phyloP scores from a whole-genome alignment of 768 basidiomycete species.

The Suillus tomentosus region DNA sequence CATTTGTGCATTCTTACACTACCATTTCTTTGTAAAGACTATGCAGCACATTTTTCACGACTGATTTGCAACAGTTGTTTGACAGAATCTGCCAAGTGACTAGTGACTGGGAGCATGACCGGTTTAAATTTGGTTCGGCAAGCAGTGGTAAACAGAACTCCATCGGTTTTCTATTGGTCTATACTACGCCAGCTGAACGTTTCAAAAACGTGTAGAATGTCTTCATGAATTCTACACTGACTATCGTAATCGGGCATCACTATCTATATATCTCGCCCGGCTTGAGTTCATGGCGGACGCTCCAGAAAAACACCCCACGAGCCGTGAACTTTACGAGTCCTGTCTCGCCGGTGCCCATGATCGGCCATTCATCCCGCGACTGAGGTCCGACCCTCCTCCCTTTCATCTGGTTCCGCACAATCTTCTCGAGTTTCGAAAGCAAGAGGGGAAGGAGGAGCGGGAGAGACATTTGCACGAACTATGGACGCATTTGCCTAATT shows the following conservation, averaged over 20 bases:
- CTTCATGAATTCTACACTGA: conserved; percentile 24
- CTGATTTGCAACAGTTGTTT: not conserved
- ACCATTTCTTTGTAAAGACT: not conserved
- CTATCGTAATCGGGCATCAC: conserved; percentile 20
- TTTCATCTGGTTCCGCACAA: conserved; percentile 46
- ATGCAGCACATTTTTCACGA: not conserved
- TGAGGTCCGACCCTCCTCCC: conserved; percentile 54
- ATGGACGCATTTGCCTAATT: conserved; percentile 58
- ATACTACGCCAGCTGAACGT: conserved; percentile 9
- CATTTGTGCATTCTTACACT: not conserved
- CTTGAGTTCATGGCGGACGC: conserved; percentile 19
- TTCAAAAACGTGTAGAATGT: conserved; percentile 27
- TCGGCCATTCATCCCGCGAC: conserved; percentile 57
- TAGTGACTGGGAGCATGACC: not conserved
- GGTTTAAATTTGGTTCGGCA: conserved; percentile 16
- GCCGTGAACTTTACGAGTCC: conserved; percentile 56
- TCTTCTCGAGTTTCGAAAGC: conserved; percentile 62
- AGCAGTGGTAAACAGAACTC: conserved; percentile 35
- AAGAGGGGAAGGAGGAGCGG: conserved; percentile 64
- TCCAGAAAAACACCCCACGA: conserved; percentile 34
- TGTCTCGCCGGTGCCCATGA: conserved; percentile 53
- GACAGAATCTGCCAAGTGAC: not conserved
- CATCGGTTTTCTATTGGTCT: conserved; percentile 6
- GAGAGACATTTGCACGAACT: conserved; percentile 61
- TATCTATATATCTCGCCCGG: conserved; percentile 12